A percentile compares a stretch with the other conserved stretches of the same genome.
These are phyloP conservation scores for Russula ochroleuca DNA, from an alignment of 768 basidiomycete species.

Conservation along the genomic window DNA sequence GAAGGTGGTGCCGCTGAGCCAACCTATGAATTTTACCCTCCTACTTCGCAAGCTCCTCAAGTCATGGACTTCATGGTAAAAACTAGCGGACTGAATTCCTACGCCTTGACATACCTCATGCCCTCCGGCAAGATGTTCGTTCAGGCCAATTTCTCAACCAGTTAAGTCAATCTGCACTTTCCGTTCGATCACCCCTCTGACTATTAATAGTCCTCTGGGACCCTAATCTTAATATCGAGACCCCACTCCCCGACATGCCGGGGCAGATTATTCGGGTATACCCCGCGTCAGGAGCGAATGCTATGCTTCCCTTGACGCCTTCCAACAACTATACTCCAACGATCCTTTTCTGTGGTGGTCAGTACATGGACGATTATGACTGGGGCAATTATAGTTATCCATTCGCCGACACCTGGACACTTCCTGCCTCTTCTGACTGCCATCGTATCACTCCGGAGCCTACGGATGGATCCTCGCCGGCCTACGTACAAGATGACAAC, in stretches of 20 bases:
- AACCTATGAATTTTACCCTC: constrained; percentile 80
- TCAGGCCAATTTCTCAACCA: constrained; percentile 76
- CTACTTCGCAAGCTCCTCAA: constrained; percentile 44
- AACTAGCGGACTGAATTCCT: constrained; percentile 75
- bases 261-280: constrained; percentile 73
- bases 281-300: constrained; percentile 82
- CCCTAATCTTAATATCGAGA: constrained; percentile 52
- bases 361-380: constrained; percentile 61
- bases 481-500: constrained; percentile 67
- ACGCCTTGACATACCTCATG: constrained; percentile 70
- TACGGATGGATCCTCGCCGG: constrained; percentile 53
- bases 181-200: constrained; percentile 19
- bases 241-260: constrained; percentile 67
- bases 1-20: constrained; percentile 74
- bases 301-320: constrained; percentile 88
- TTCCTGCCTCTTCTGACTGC: constrained; percentile 67
- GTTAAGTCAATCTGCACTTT: constrained; percentile 39
- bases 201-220: constrained; percentile 46
- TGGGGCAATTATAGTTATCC: constrained; percentile 80
- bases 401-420: constrained; percentile 65
- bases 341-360: constrained; percentile 87
- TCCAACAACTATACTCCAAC: constrained; percentile 85
- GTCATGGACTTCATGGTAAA: constrained; percentile 63
- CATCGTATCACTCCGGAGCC: constrained; percentile 87
- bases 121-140: constrained; percentile 74